A percentile compares a stretch with the other conserved stretches of the same genome.
Evolutionary conservation across 192 early-diverging fungal species (phyloP).

Genomic region (Funneliformis mosseae): DNA sequence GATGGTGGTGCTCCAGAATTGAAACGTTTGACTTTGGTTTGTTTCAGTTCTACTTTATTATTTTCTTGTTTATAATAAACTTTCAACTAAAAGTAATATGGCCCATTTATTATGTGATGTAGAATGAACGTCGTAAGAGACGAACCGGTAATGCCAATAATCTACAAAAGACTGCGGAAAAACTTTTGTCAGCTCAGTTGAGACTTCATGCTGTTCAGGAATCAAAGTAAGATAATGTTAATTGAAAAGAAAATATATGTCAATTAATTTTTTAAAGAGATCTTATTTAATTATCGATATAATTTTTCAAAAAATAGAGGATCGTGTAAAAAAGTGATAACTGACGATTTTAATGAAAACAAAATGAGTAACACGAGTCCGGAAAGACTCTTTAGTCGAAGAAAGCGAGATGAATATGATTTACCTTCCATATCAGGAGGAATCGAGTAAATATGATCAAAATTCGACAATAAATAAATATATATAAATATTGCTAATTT

Average conservation of each 20-base stretch:
- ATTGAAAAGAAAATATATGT: slow-evolving; percentile 31
- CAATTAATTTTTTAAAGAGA: neutral
- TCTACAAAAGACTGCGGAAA: slow-evolving; percentile 77
- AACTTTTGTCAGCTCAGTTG: slow-evolving; percentile 79
- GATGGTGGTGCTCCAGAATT: slow-evolving; percentile 89
- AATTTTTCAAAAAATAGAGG: slow-evolving; percentile 42
- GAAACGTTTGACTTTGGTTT: slow-evolving; percentile 74
- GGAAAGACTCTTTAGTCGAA: slow-evolving; percentile 22
- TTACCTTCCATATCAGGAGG: slow-evolving; percentile 49
- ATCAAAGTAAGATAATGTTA: slow-evolving; percentile 31
- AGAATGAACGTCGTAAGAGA: slow-evolving; percentile 53
- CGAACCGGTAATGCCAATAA: slow-evolving; percentile 48
- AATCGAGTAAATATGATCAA: slow-evolving; percentile 38
- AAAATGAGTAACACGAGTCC: slow-evolving; percentile 12
- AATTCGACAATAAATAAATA: neutral
- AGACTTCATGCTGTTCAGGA: slow-evolving; percentile 62
- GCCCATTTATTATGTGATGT: neutral
- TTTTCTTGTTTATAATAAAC: neutral
- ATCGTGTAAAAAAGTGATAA: slow-evolving; percentile 30
- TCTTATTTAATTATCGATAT: neutral
- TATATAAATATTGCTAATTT: slow-evolving; percentile 14
- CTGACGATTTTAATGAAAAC: slow-evolving; percentile 20
- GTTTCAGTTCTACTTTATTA: slow-evolving; percentile 29
- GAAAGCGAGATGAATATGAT: slow-evolving; percentile 57
- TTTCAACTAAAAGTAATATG: neutral